Conservation (phyloP, 1,284 basidiomycete species). For the Sanghuangporus baumii region DNA sequence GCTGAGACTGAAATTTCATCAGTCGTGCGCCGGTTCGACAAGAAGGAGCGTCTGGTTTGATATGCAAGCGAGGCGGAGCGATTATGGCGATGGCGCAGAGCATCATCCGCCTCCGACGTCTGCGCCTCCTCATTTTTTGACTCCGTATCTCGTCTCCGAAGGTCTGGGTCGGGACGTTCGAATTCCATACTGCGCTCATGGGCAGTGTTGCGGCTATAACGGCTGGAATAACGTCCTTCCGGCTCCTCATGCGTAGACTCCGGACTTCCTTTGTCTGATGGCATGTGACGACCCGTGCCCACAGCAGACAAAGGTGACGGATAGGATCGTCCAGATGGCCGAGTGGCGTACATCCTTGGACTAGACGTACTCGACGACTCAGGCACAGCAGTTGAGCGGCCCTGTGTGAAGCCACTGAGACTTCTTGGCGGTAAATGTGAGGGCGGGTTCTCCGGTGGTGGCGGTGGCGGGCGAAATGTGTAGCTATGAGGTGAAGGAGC, state of each 20-base stretch:
- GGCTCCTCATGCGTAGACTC: background rate
- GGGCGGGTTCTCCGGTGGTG: background rate
- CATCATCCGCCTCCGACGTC: slow-evolving; percentile 9
- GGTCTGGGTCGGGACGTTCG: background rate
- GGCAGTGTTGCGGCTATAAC: background rate
- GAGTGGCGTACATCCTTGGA: background rate
- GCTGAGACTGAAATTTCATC: background rate
- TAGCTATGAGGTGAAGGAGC: background rate
- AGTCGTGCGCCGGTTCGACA: background rate
- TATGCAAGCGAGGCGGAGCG: background rate
- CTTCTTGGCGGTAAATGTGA: background rate
- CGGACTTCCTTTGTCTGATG: background rate
- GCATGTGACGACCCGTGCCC: background rate
- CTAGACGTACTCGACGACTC: background rate
- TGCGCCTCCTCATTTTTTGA: slow-evolving; percentile 10
- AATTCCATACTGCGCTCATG: background rate
- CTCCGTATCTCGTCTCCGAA: background rate
- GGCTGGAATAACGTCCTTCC: background rate
- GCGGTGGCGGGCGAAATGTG: background rate
- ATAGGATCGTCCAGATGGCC: background rate
- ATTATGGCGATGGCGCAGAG: background rate
- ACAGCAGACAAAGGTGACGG: background rate
- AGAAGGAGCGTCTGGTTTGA: background rate
- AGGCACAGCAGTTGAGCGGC: background rate
- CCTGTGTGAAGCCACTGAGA: background rate